These are phyloP conservation scores for Fomitopsis schrenkii DNA, from an alignment of 1,284 basidiomycete genomes.

Conservation along the genomic window DNA sequence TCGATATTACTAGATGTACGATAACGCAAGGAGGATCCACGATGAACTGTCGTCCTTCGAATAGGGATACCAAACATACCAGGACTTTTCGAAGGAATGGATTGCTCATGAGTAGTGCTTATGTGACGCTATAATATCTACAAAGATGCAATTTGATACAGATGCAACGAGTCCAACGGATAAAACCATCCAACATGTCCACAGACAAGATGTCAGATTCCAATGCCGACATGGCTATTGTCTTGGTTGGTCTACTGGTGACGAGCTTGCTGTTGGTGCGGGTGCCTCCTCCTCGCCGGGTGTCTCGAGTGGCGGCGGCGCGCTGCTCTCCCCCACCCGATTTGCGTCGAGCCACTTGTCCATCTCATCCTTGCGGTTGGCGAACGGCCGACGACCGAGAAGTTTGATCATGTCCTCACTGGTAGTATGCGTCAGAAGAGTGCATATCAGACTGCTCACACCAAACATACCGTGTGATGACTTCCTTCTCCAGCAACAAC, in stretches of 20 bases:
- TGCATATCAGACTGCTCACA: slow-evolving; percentile 11
- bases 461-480: slow-evolving; percentile 76
- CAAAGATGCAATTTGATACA: slow-evolving; percentile 16
- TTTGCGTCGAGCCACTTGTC: slow-evolving; percentile 89
- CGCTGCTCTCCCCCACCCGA: slow-evolving; percentile 45
- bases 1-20: slow-evolving; percentile 2
- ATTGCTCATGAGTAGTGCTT: slow-evolving; percentile 18
- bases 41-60: too few relatives aligned
- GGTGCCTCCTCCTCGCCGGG: slow-evolving; percentile 27
- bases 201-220: slow-evolving; percentile 9
- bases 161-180: slow-evolving; percentile 15
- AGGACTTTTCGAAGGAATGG: not conserved
- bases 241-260: slow-evolving; percentile 26
- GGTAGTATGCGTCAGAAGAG: not conserved
- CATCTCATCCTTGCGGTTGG: slow-evolving; percentile 81
- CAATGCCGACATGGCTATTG: slow-evolving; percentile 11
- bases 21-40: not conserved
- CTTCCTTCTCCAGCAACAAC: slow-evolving; percentile 89
- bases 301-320: slow-evolving; percentile 53
- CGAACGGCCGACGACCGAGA: slow-evolving; percentile 84
- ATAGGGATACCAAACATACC: not conserved
- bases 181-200: slow-evolving; percentile 6
- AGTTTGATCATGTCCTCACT: slow-evolving; percentile 86
- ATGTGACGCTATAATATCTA: slow-evolving; percentile 19
- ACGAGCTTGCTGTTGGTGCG: slow-evolving; percentile 41